Conservation (phyloP, 2,329 filamentous ascomycete genomes). For the Amesomyces nigricolor region DNA sequence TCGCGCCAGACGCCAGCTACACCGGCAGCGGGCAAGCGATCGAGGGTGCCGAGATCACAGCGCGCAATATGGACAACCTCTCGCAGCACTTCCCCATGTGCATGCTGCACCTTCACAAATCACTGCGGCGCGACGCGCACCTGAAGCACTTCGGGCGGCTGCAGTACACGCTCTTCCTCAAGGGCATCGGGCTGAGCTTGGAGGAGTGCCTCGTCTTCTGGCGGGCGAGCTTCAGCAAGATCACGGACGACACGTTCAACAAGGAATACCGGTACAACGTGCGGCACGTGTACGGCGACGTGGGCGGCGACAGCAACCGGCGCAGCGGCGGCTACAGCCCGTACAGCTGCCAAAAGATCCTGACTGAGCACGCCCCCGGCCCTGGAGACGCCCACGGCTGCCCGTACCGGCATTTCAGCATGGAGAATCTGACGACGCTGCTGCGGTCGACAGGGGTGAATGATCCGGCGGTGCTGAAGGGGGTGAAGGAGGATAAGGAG, state of each 20-base stretch:
- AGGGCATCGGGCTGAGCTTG: constrained; percentile 87
- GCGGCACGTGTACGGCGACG: constrained; percentile 90
- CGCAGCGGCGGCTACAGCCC: constrained; percentile 83
- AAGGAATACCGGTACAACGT: constrained; percentile 98
- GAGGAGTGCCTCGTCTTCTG: constrained; percentile 91
- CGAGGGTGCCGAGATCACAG: constrained; percentile 67
- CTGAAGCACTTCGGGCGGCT: constrained; percentile 89
- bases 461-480: constrained; percentile 70
- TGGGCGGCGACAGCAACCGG: constrained; percentile 85
- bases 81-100: constrained; percentile 82
- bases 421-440: constrained; percentile 76
- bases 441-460: constrained; percentile 73
- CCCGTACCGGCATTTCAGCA: constrained; percentile 85
- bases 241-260: constrained; percentile 92
- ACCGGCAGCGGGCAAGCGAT: constrained; percentile 58
- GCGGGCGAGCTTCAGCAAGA: constrained; percentile 76
- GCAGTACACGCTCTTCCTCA: constrained; percentile 94
- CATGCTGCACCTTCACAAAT: constrained; percentile 87
- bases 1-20: constrained; percentile 82
- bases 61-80: constrained; percentile 72
- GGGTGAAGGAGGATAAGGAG: constrained; percentile 82
- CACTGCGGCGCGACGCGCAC: constrained; percentile 79
- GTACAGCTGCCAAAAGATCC: constrained; percentile 90
- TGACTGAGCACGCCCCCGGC: constrained; percentile 81
- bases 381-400: constrained; percentile 92